Evolutionary conservation across 768 basidiomycete species (phyloP).

Genomic region (Phlebiopsis gigantea): DNA sequence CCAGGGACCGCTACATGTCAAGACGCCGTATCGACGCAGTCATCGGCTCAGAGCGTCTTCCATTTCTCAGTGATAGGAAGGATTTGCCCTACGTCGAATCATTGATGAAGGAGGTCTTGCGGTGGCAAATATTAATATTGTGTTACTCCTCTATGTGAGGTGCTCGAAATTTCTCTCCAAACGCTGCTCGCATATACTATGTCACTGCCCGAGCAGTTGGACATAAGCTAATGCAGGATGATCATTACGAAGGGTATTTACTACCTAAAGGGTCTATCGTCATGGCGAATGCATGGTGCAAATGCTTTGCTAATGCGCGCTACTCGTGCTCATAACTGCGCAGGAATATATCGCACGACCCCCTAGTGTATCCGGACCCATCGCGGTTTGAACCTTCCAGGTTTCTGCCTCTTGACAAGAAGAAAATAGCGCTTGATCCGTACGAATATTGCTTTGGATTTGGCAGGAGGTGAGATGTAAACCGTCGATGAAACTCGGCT

Average conservation of each 20-base stretch:
- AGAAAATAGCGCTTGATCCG: too few species aligned
- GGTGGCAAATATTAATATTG: too few species aligned
- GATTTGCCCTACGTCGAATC: slow-evolving; percentile 12
- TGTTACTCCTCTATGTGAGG: slow-evolving; percentile 18
- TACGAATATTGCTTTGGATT: background rate
- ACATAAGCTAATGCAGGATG: slow-evolving; percentile 28
- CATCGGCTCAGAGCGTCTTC: slow-evolving; percentile 11
- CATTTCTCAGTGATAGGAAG: background rate
- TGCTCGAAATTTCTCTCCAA: background rate
- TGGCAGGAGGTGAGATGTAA: background rate
- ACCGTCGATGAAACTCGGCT: background rate
- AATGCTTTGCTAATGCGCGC: background rate
- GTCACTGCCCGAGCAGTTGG: background rate
- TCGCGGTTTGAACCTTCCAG: too few species aligned
- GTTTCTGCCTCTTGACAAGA: too few species aligned
- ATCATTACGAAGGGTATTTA: slow-evolving; percentile 26
- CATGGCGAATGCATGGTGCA: slow-evolving; percentile 30
- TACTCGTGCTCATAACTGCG: background rate
- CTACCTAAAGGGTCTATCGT: slow-evolving; percentile 31
- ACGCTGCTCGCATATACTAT: background rate
- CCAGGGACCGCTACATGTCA: too few species aligned
- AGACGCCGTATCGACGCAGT: slow-evolving; percentile 17
- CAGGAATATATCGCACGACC: background rate
- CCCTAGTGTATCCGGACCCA: too few species aligned
- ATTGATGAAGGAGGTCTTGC: slow-evolving; percentile 22